Percentiles rank a stretch among this genome's conserved stretches.
These are phyloP conservation scores for Alternaria incomplexa DNA, from an alignment of 2,329 filamentous ascomycete species.

Conservation along the genomic window DNA sequence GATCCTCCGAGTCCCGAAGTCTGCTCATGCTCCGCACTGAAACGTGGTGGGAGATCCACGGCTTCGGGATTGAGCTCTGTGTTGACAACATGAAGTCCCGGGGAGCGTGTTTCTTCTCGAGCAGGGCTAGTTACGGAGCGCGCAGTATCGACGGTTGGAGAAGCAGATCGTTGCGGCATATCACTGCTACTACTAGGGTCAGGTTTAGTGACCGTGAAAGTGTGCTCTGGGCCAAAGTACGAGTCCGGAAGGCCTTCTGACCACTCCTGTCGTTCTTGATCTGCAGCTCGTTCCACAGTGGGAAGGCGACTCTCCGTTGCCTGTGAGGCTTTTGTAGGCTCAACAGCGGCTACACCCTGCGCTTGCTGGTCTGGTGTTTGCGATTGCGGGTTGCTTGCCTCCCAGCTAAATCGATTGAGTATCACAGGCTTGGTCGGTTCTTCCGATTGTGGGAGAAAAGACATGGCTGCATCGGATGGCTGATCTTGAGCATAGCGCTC, in stretches of 20 bases:
- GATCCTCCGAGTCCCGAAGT: conserved; percentile 16
- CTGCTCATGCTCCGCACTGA: conserved; percentile 31
- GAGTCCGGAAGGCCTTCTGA: conserved; percentile 28
- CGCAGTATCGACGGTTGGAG: conserved; percentile 22
- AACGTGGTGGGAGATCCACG: conserved; percentile 45
- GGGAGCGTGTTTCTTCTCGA: conserved; percentile 29
- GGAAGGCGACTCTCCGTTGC: conserved; percentile 14
- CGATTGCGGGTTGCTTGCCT: conserved; percentile 23
- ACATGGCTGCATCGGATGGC: conserved; percentile 6
- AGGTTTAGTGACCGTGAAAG: conserved; percentile 28
- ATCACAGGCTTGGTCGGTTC: conserved; percentile 25
- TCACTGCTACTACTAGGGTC: conserved; percentile 28
- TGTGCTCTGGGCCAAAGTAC: conserved; percentile 38
- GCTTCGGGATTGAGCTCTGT: conserved; percentile 45
- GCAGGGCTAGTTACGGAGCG: conserved; percentile 24
- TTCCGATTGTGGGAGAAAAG: conserved; percentile 15
- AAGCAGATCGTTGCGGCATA: conserved; percentile 15
- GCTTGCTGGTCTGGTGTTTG: conserved; percentile 17
- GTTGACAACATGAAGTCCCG: conserved; percentile 54
- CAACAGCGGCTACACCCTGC: conserved; percentile 8
- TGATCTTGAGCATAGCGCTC: conserved; percentile 24
- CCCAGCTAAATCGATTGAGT: conserved; percentile 43
- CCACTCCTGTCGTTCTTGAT: conserved; percentile 24
- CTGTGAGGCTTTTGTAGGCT: conserved; percentile 15
- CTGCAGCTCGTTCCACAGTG: conserved; percentile 18